Base-by-base conservation (phyloP, 192 early-diverging fungal genomes). In the Irineochytrium annulatum region DNA sequence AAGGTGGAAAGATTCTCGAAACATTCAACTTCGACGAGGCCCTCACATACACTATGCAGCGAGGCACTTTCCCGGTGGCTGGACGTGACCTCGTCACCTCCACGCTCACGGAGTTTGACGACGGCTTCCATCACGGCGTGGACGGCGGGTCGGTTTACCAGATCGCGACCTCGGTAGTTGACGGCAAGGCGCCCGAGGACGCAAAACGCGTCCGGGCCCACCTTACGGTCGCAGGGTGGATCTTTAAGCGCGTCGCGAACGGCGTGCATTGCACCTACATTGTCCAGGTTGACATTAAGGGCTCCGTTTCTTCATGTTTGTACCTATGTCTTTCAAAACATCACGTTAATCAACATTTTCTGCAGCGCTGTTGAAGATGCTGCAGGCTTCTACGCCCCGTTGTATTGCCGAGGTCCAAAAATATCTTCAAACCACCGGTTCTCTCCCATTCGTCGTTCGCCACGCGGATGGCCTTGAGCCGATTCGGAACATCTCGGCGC, bases 201-300 rank as follows among this genome's bases (percentile, higher is more conserved):
- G n/a, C 56, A 19, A 65, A 65, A 34, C 46, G 56, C 4, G 67
- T 69, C n/a, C 48, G 74, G 3, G 74, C 74, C n/a, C 35, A 62
- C 24, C 35, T 75, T 16, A 33, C 59, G 22, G n/a, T 71, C 8
- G 65, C 68, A 19, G 65, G 65, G 20, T 75, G 74, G 74, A 57
- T 57, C 34, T 35, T 75, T 3, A 64, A 52, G 32, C 48, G 52
- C 26, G 51, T 49, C 1, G 26, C 24, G 0, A 51, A 62, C 6
- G 74, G 74, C 19, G 48, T 75, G 11, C 30, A 22, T 16, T 45
- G 48, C 11, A 57, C 65, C 32, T 75, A 75, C 53, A 58, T 75
- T 27, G 66, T 71, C 3, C 69, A 75, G 26, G 62, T 75, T 20
- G 74, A 75, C 49, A 58, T 71, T 32, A 71, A 71, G 34, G 74